A percentile compares a stretch with the other conserved stretches of the same genome.
Evolutionary conservation across 176 grass and related monocot genomes (phyloP).

Genomic region (Musa troglodytarum): DNA sequence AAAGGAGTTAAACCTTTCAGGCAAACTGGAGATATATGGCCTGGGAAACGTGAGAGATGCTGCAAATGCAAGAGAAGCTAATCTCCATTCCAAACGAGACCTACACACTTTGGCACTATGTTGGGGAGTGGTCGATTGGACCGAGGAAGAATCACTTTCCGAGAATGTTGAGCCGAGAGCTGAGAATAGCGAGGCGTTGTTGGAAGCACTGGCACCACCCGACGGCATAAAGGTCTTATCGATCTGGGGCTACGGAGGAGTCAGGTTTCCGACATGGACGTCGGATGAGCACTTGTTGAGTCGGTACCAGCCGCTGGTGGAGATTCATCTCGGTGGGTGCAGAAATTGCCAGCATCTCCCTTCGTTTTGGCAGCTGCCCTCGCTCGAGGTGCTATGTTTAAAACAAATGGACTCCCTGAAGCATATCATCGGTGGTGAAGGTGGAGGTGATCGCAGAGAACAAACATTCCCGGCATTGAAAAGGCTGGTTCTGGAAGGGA

Average conservation of each 20-base stretch:
- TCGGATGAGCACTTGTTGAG: background rate
- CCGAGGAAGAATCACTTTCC: background rate
- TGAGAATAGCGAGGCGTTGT: background rate
- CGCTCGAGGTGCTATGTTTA: background rate
- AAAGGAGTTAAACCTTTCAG: slow-evolving; percentile 18
- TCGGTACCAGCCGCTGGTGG: slow-evolving; percentile 1
- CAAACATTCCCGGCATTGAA: background rate
- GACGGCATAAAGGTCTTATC: background rate
- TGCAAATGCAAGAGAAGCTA: background rate
- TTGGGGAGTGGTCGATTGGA: background rate
- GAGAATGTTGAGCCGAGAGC: no score
- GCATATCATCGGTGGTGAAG: background rate
- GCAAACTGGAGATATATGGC: background rate
- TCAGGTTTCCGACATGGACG: slow-evolving; percentile 16
- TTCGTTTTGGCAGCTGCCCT: slow-evolving; percentile 18
- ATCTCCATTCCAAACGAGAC: slow-evolving; percentile 6
- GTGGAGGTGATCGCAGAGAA: background rate
- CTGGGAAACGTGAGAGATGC: slow-evolving; percentile 1
- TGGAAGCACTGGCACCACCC: slow-evolving; percentile 23
- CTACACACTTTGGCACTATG: background rate
- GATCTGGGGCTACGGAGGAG: background rate
- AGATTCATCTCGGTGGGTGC: background rate
- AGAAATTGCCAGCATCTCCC: slow-evolving; percentile 5
- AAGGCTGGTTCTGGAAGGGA: background rate
- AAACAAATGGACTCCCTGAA: background rate